Base-by-base conservation (phyloP, 164 flowering plant genomes). In the Dillenia turbinata region DNA sequence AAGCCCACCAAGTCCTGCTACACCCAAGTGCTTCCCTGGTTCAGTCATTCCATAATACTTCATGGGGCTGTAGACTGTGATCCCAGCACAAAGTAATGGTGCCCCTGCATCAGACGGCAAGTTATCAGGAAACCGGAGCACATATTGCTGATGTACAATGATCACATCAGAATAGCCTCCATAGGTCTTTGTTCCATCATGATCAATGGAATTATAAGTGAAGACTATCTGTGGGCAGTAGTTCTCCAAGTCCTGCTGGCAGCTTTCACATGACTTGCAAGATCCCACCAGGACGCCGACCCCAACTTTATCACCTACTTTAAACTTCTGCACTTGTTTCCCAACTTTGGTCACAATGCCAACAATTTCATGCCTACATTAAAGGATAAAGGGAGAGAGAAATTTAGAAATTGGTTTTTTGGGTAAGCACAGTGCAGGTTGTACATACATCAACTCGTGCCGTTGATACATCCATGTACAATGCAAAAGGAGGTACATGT, bases 1-100 rank as follows among this genome's bases (percentile, higher is more conserved):
- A 51, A 84, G 80, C 6, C 88, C 88, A 47, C 86, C 88, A n/a
- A 84, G 79, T 15, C 88, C 88, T 1, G 63, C 77, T n/a, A 84
- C 78, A 22, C 88, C 88, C 65, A 84, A 53, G 68, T 77, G 81
- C 67, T 73, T 78, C 2, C 88, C 85, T 9, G 80, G 64, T 60
- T 73, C 71, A 13, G 62, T 69, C 79, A 83, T 71, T 16, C 81
- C 82, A 65, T 81, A 79, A 45, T 83, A 79, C 43, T 74, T 79
- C 85, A 83, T 75, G 0, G 88, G 88, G 71, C 83, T 83, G 62
- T 78, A 83, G 9, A 81, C 80, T 4, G 87, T 78, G 63, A 81
- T 73, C 12, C 87, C 87, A 46, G 87, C 87, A 64, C 87, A 83
- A 13, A 83, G 61, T 0, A 83, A 75, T 0, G 88, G 88, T 12